A percentile compares a stretch with the other conserved stretches of the same genome.
Conservation (phyloP, 495 filamentous ascomycete genomes). For the Talaromyces thailandensis region DNA sequence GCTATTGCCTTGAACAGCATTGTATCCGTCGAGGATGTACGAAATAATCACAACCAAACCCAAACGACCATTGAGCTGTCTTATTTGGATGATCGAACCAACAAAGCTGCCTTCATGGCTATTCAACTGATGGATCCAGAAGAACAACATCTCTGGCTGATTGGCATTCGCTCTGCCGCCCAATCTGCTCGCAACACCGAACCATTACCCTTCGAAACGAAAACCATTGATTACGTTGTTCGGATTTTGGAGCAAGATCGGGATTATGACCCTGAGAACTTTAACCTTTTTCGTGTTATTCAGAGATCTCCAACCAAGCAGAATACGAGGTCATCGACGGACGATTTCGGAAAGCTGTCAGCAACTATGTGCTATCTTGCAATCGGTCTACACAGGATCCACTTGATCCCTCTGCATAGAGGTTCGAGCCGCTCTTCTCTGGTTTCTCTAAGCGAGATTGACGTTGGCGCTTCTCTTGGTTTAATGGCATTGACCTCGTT, state of each 20-base stretch:
- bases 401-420: slow-evolving; percentile 68
- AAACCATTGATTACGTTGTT: slow-evolving; percentile 55
- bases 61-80: slow-evolving; percentile 74
- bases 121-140: slow-evolving; percentile 65
- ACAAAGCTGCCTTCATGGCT: slow-evolving; percentile 49
- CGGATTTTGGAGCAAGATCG: slow-evolving; percentile 57
- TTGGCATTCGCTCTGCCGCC: slow-evolving; percentile 53
- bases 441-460: slow-evolving; percentile 41
- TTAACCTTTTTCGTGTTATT: slow-evolving; percentile 78
- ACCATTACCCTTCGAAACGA: slow-evolving; percentile 46
- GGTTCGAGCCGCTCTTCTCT: slow-evolving; percentile 44
- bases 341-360: slow-evolving; percentile 66
- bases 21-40: slow-evolving; percentile 72
- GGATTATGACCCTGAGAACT: slow-evolving; percentile 59
- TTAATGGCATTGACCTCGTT: slow-evolving; percentile 65
- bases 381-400: slow-evolving; percentile 73
- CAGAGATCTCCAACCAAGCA: slow-evolving; percentile 56
- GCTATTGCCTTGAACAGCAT: slow-evolving; percentile 64
- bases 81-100: slow-evolving; percentile 62
- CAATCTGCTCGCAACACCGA: slow-evolving; percentile 44
- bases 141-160: slow-evolving; percentile 69
- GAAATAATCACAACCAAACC: slow-evolving; percentile 26
- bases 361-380: slow-evolving; percentile 75
- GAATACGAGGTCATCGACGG: slow-evolving; percentile 56
- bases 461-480: slow-evolving; percentile 51